phyloP scores from a whole-genome alignment of 2,329 filamentous ascomycete species.

The Penicillium verrucosum region DNA sequence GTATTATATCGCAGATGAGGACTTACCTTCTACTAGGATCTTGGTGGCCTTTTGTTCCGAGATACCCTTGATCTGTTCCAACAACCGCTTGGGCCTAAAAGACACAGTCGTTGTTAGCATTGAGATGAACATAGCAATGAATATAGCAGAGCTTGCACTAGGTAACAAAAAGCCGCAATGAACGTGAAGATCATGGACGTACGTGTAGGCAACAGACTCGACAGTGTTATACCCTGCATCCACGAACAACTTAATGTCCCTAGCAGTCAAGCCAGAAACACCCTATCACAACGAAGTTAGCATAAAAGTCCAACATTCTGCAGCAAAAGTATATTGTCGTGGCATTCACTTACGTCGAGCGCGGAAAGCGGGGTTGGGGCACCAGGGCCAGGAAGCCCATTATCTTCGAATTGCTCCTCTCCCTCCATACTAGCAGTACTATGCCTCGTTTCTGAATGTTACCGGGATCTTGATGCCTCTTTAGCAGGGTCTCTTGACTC shows the following conservation, averaged over 20 bases:
- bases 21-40: conserved; percentile 77
- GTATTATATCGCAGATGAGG: background rate
- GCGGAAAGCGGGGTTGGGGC: conserved; percentile 86
- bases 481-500: background rate
- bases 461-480: background rate
- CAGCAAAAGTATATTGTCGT: background rate
- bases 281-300: conserved; percentile 57
- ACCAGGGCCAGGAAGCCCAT: conserved; percentile 73
- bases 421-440: conserved; percentile 58
- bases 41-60: conserved; percentile 96
- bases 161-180: background rate
- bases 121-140: background rate
- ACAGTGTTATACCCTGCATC: conserved; percentile 95
- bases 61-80: conserved; percentile 97
- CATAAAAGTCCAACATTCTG: background rate
- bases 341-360: conserved; percentile 65
- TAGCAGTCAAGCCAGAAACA: conserved; percentile 81
- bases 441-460: no score
- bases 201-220: conserved; percentile 92
- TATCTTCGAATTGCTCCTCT: conserved; percentile 72
- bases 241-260: conserved; percentile 88
- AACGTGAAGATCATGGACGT: conserved; percentile 29
- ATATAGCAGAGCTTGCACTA: background rate
- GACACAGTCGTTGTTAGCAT: conserved; percentile 1
- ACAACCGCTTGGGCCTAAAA: conserved; percentile 61